Conservation (phyloP, 2,329 filamentous ascomycete species). For the Blumeria graminis region DNA sequence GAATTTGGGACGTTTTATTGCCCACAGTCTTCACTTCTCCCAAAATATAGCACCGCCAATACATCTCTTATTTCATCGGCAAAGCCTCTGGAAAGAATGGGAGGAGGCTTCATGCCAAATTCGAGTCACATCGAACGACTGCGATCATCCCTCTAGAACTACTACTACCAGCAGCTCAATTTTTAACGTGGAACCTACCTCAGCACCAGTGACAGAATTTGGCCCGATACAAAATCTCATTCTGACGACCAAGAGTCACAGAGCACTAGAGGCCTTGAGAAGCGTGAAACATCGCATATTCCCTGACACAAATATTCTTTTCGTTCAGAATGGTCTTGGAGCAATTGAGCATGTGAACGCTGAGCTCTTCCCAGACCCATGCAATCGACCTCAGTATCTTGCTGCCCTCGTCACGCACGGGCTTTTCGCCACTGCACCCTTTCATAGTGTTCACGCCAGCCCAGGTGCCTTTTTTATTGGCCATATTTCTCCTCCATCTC, state of each 20-base stretch:
- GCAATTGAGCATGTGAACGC: slow-evolving; percentile 32
- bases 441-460: slow-evolving; percentile 27
- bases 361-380: slow-evolving; percentile 31
- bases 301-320: slow-evolving; percentile 45
- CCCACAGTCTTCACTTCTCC: slow-evolving; percentile 36
- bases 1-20: slow-evolving; percentile 59
- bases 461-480: slow-evolving; percentile 25
- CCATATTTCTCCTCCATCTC: slow-evolving; percentile 6
- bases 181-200: slow-evolving; percentile 8
- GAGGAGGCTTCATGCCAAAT: slow-evolving; percentile 15
- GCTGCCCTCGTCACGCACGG: slow-evolving; percentile 38
- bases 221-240: slow-evolving; percentile 46
- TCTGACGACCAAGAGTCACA: slow-evolving; percentile 49
- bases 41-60: slow-evolving; percentile 37
- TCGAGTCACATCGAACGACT: slow-evolving; percentile 7
- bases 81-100: slow-evolving; percentile 20
- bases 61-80: slow-evolving; percentile 54
- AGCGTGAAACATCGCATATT: slow-evolving; percentile 36
- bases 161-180: slow-evolving; percentile 3
- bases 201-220: background rate
- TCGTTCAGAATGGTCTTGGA: slow-evolving; percentile 78
- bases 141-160: slow-evolving; percentile 2
- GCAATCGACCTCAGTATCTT: slow-evolving; percentile 44
- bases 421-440: slow-evolving; percentile 25
- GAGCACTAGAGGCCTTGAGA: slow-evolving; percentile 36